Base-by-base conservation (phyloP, 2,329 filamentous ascomycete genomes). In the Epichloe sibirici region DNA sequence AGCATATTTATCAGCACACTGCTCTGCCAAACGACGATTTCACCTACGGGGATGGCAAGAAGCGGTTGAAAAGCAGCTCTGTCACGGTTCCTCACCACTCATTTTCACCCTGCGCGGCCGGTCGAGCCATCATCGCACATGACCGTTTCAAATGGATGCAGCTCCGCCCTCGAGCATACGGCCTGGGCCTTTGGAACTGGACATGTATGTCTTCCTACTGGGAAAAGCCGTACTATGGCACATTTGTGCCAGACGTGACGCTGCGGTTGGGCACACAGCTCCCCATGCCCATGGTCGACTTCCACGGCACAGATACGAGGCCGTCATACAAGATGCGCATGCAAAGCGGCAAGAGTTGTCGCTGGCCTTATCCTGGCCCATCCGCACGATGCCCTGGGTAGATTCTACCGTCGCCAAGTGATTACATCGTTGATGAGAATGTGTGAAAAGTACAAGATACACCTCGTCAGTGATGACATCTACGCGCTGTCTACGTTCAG, bases 401-500 rank as follows among this genome's bases (percentile, higher is more conserved):
- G 71, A 5, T 76, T 73, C 60, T 76, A 76, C 56, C 54, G 72
- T 4, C 66, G 65, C 3, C 58, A 62, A 3, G 64, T 66, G 4
- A 56, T 78, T 8, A 55, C 70, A 5, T 63, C 62, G 3, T 58
- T 75, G 7, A 70, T 78, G 67, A 62, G 60, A 17, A 58, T 81
- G 35, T 81, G 77, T 57, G 57, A 67, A 45, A 65, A 69, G 51
- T 64, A 80, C 56, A 54, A 66, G 3, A 56, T 51, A 4, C 77
- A 82, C 57, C 64, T 82, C 39, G 70, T 82, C 61, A 74, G 71
- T 57, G 69, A 73, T 49, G 70, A 72, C 57, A 71, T 73, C 37
- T 72, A 82, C 58, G 79, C 76, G 2, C 59, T 78, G 4, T 79
- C 77, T 0, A 64, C 74, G 1, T 82, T 71, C 61, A 54, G 68